These are phyloP conservation scores for Pouteria glomerata DNA, from an alignment of 148 eudicot genomes.

Conservation along the genomic window DNA sequence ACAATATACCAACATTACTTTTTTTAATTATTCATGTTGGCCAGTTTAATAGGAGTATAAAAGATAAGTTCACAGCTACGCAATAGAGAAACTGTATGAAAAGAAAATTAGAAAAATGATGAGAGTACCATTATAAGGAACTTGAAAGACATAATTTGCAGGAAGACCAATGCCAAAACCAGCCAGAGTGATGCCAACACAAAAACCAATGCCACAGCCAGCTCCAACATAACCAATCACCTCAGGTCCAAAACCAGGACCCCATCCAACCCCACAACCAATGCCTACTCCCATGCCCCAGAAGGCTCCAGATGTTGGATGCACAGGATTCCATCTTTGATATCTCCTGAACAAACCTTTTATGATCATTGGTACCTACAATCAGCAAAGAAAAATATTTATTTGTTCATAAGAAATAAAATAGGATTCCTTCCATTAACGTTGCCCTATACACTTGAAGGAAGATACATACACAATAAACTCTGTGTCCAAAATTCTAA, in stretches of 20 bases:
- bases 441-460: background rate
- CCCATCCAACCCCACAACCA: slow-evolving; percentile 99
- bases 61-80: background rate
- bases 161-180: slow-evolving; percentile 97
- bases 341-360: slow-evolving; percentile 76
- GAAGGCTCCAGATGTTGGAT: slow-evolving; percentile 90
- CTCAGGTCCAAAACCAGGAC: slow-evolving; percentile 99
- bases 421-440: background rate
- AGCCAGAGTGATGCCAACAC: slow-evolving; percentile 79
- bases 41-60: background rate
- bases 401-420: background rate
- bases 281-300: slow-evolving; percentile 97
- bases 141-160: slow-evolving; percentile 45
- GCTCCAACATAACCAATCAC: slow-evolving; percentile 95
- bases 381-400: background rate
- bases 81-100: too few relatives aligned
- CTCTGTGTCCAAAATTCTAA: background rate
- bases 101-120: background rate
- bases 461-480: background rate
- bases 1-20: background rate
- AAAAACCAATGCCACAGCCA: slow-evolving; percentile 95
- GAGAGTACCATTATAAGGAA: slow-evolving; percentile 63
- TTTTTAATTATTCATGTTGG: background rate
- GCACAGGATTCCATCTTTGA: slow-evolving; percentile 96
- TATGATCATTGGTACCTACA: slow-evolving; percentile 78